These are phyloP conservation scores for Mycosphaerella sp. DNA, from an alignment of 2,329 filamentous ascomycete genomes.

Conservation along the genomic window DNA sequence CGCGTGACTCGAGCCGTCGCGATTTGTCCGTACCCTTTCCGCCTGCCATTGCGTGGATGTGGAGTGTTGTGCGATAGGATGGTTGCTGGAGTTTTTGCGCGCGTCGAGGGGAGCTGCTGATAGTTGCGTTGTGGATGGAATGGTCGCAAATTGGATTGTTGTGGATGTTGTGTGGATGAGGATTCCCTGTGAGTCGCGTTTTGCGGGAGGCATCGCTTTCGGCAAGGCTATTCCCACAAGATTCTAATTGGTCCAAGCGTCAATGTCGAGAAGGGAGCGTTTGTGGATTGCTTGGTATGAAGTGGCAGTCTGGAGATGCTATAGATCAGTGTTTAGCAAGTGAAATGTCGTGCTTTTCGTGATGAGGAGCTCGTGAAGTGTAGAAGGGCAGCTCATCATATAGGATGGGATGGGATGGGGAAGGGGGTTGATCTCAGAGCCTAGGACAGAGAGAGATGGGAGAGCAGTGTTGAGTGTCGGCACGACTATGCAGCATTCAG, in stretches of 20 bases:
- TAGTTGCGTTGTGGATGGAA: conserved; percentile 8
- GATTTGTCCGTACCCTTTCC: conserved; percentile 75
- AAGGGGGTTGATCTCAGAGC: too few relatives aligned
- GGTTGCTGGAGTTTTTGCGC: conserved; percentile 6
- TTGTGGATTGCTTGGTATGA: neutral
- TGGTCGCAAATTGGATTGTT: conserved; percentile 9
- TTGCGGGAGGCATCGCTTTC: conserved; percentile 7
- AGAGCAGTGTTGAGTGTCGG: too few relatives aligned
- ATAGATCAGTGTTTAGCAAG: neutral
- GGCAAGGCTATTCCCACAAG: neutral
- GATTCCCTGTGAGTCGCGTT: neutral
- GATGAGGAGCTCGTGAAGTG: too few relatives aligned
- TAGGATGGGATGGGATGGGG: too few relatives aligned
- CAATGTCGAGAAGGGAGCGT: neutral
- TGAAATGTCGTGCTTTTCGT: too few relatives aligned
- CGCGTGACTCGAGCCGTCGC: conserved; percentile 13
- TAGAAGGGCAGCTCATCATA: too few relatives aligned
- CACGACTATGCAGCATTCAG: too few relatives aligned
- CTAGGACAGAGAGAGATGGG: too few relatives aligned
- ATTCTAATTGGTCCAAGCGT: neutral
- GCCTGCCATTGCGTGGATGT: conserved; percentile 55
- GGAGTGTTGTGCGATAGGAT: neutral
- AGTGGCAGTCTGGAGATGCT: neutral
- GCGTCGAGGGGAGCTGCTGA: conserved; percentile 2
- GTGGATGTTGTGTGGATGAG: conserved; percentile 5